A percentile compares a stretch with the other conserved stretches of the same genome.
Conservation (phyloP, 78 protist genomes). For the Dictyostelium firmibasis region DNA sequence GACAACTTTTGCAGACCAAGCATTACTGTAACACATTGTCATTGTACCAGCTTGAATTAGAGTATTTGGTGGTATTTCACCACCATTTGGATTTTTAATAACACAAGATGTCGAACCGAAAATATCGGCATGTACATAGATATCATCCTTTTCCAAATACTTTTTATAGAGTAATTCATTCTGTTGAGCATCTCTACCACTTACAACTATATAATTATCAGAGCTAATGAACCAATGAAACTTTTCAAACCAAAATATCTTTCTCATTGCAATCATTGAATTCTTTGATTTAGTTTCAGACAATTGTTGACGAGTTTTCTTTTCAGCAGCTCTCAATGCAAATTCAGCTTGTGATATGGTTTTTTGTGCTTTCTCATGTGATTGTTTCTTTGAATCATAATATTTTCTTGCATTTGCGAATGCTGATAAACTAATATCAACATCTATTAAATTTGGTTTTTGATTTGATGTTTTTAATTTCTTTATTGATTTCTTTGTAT, state of each 20-base stretch:
- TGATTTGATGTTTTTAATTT: not conserved
- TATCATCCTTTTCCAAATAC: constrained; percentile 86
- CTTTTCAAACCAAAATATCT: constrained; percentile 97
- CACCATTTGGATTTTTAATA: constrained; percentile 86
- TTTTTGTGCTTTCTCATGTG: constrained; percentile 85
- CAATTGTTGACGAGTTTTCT: constrained; percentile 45
- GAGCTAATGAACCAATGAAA: constrained; percentile 97
- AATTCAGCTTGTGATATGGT: constrained; percentile 84
- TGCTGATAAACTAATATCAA: constrained; percentile 91
- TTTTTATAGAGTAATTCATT: constrained; percentile 92
- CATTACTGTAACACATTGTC: constrained; percentile 82
- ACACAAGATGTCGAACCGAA: constrained; percentile 94
- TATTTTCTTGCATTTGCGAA: constrained; percentile 90
- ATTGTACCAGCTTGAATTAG: constrained; percentile 89
- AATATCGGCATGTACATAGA: constrained; percentile 96
- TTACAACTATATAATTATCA: constrained; percentile 92
- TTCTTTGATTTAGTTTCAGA: constrained; percentile 6
- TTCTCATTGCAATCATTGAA: constrained; percentile 82
- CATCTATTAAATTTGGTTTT: constrained; percentile 82
- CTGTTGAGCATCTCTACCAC: constrained; percentile 97
- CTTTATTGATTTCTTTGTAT: constrained; percentile 8
- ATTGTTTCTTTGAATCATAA: constrained; percentile 83
- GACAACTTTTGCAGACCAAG: constrained; percentile 95
- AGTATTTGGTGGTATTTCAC: constrained; percentile 81
- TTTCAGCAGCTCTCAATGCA: constrained; percentile 85